Evolutionary conservation across 768 basidiomycete species (phyloP), one percentile per base, ranked within the genome.

Genomic region (Coprinellus micaceus): DNA sequence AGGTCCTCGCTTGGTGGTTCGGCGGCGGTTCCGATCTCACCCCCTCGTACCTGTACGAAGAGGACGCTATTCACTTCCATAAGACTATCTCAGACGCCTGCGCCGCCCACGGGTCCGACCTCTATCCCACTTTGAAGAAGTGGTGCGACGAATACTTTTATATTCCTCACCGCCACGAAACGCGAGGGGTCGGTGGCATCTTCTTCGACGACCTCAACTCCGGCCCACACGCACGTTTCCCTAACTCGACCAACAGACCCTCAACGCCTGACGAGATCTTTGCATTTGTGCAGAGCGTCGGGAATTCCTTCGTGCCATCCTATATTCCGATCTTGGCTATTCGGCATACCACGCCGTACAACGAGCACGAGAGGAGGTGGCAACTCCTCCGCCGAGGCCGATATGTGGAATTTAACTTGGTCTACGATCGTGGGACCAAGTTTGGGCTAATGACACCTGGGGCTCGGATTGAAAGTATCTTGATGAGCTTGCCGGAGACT

Each of bases 101-200:
- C 69, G 88, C 89, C 62, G 69, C 74, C 24, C 86, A 94, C 66
- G 85, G 89, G 37, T 60, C 75, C 2, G 73, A 74, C 25, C 76
- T 96, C 52, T 91, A 92, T 74, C 79, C 82, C 2, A 74, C 78
- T 2, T 93, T 94, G 81, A 98, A 98, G 69, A 81, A 82, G 61
- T 98, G 94, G 93, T 98, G 96, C 74, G 97, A 98, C 72, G 88
- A 95, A 68, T 99, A 99, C 75, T 99, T 99, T 71, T 88, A 80
- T 70, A 89, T 98, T 65, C 80, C 90, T 17, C 97, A 98, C 69
- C 84, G 97, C 11, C 67, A 72, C 28, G 97, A 98, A 74, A 72
- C 84, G 2, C 83, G 97, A 43, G 97, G 97, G 3, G 73, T 99
- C 48, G 97, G 97, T 29, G 97, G 97, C 0, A 75, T 99, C 54